phyloP scores from a whole-genome alignment of 495 filamentous ascomycete species.

The Talaromyces nanjingensis region DNA sequence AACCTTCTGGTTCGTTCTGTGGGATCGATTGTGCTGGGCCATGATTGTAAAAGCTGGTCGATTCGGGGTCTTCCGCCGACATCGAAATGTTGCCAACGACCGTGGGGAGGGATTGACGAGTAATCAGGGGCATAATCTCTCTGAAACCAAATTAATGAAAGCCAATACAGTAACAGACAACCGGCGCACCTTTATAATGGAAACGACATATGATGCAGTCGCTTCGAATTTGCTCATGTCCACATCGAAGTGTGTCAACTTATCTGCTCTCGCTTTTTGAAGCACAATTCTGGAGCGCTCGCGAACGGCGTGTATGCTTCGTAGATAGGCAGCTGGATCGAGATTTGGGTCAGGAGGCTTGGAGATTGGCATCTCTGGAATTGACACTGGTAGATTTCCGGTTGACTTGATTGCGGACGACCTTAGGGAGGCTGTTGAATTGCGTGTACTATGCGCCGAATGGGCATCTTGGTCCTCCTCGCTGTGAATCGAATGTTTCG shows the following conservation, averaged over 20 bases:
- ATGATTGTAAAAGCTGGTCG: constrained; percentile 57
- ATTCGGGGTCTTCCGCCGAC: constrained; percentile 61
- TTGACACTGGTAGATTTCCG: constrained; percentile 35
- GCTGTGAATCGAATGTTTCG: constrained; percentile 44
- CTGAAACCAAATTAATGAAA: constrained; percentile 32
- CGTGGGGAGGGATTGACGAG: constrained; percentile 66
- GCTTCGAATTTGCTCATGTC: constrained; percentile 83
- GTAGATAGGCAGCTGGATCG: constrained; percentile 87
- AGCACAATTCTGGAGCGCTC: constrained; percentile 68
- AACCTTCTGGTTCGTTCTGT: constrained; percentile 58
- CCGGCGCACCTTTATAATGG: constrained; percentile 76
- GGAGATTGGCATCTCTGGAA: constrained; percentile 66
- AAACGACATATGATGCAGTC: constrained; percentile 85
- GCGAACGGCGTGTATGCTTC: constrained; percentile 83
- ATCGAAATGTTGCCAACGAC: constrained; percentile 68
- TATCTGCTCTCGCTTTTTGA: constrained; percentile 69
- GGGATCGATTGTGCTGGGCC: constrained; percentile 53
- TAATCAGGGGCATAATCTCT: constrained; percentile 86
- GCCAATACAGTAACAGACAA: not conserved
- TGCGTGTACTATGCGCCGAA: constrained; percentile 43
- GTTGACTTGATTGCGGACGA: constrained; percentile 44
- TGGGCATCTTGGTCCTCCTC: constrained; percentile 42
- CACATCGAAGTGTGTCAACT: constrained; percentile 84
- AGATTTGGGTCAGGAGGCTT: constrained; percentile 81
- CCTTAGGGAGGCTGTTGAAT: constrained; percentile 47